Base-by-base conservation (phyloP, 2,329 filamentous ascomycete genomes). In the Claviceps digitariae region DNA sequence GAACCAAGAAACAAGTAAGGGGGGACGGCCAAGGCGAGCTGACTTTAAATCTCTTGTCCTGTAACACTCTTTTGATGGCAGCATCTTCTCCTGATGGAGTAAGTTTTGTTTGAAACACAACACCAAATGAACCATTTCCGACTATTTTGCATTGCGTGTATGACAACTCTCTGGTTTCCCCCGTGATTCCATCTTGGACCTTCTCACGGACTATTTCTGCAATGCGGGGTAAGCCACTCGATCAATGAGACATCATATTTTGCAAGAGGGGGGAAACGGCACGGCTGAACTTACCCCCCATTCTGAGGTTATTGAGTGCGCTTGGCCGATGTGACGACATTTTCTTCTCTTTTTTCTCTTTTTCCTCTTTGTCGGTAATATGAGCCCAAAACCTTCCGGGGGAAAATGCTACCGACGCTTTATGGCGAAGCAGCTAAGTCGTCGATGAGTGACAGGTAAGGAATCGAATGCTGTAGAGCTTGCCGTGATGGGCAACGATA, bases 101-200 rank as follows among this genome's bases (percentile, higher is more conserved):
- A 64, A 98, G 81, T 76, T 97, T 97, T 54, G 93, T 98, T 75
- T 98, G 93, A 72, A 98, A 98, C 59, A 98, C 93, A 50, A 98
- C 91, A 60, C 93, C 93, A 63, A 98, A 98, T 38, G 91, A 97
- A 61, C 93, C 93, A 74, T 98, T 98, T 69, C 93, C 93, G 49
- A 98, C 93, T 65, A 98, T 97, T 76, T 98, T 98, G 78, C 91
- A 97, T 69, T 97, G 93, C 54, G 93, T 97, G 72, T 98, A 98
- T 69, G 95, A 89, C 73, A 98, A 83, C 65, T 98, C 93, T 70
- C 88, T 86, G 64, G 90, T 95, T 71, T 98, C 93, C 64, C 93
- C 93, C 15, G 93, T 98, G 61, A 95, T 77, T 68, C 93, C 93
- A 78, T 98, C 93, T 72, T 98, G 93, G 61, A 98, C 93, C 76